A percentile compares a stretch with the other conserved stretches of the same genome.
Conservation (phyloP, 768 basidiomycete genomes). For the Podaxis sp. region DNA sequence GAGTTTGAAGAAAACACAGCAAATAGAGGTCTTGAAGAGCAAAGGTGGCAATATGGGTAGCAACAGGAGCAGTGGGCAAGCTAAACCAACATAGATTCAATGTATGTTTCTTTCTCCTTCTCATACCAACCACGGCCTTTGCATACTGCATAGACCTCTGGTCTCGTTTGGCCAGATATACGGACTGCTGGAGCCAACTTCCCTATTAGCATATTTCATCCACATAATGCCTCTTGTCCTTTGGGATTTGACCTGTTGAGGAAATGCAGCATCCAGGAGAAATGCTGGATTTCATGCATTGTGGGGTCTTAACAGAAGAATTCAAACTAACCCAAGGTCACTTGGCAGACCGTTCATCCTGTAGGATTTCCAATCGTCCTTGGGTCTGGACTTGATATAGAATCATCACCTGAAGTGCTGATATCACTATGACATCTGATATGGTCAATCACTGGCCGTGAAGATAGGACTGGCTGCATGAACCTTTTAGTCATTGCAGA, state of each 20-base stretch:
- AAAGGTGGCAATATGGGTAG: not conserved
- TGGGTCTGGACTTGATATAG: not conserved
- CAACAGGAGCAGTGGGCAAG: constrained; percentile 1
- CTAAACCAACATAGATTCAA: constrained; percentile 1
- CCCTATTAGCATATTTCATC: constrained; percentile 12
- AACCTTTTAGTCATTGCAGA: not conserved
- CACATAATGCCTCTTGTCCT: not conserved
- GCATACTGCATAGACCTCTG: constrained; percentile 7
- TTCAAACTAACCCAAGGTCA: not conserved
- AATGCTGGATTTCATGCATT: not conserved
- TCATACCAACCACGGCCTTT: constrained; percentile 20
- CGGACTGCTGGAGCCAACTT: not conserved
- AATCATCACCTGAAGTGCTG: not conserved
- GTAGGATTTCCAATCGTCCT: not conserved
- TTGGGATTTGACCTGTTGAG: constrained; percentile 1
- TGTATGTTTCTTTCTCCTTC: constrained; percentile 25
- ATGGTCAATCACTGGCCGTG: not conserved
- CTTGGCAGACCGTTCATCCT: constrained; percentile 2
- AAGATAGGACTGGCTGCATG: not conserved
- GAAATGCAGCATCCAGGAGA: not conserved
- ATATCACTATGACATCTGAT: not conserved
- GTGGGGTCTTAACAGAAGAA: not conserved
- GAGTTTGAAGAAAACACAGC: constrained; percentile 42
- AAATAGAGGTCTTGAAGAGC: constrained; percentile 31
- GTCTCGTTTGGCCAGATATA: not conserved